phyloP scores from a whole-genome alignment of 331 rosid species.

The Rhamnella rubrinervis region DNA sequence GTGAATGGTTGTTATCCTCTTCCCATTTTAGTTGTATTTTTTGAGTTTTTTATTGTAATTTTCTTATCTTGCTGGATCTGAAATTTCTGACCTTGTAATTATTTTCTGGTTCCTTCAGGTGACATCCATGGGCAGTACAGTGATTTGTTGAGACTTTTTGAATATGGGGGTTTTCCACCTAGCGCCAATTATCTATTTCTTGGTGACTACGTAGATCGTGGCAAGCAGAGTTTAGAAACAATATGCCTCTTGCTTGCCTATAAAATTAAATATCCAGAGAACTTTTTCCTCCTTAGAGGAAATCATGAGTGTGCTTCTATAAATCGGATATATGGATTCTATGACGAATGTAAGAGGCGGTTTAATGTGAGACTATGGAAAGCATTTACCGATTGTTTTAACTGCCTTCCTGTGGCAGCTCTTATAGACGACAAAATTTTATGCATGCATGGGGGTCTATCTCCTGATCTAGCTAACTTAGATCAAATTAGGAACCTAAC shows the following conservation, averaged over 20 bases:
- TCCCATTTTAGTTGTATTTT: neutral
- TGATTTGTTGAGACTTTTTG: conserved; percentile 90
- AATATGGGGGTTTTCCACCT: conserved; percentile 97
- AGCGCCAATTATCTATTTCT: conserved; percentile 81
- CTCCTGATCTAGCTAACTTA: conserved; percentile 81
- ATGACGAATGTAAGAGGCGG: conserved; percentile 95
- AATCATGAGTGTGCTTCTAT: conserved; percentile 97
- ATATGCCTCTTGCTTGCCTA: conserved; percentile 94
- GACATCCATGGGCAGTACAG: conserved; percentile 97
- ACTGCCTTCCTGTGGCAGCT: conserved; percentile 98
- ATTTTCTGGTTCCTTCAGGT: conserved; percentile 51
- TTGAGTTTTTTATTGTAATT: neutral
- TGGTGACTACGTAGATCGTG: conserved; percentile 97
- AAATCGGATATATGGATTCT: conserved; percentile 93
- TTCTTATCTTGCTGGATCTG: neutral
- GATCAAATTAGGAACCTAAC: conserved; percentile 78
- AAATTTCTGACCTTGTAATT: conserved; percentile 14
- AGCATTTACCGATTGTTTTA: conserved; percentile 84
- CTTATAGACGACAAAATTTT: conserved; percentile 88
- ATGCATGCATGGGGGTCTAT: conserved; percentile 99
- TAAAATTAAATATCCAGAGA: conserved; percentile 88
- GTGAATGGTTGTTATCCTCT: neutral
- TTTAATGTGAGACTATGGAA: conserved; percentile 98
- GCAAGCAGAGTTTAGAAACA: conserved; percentile 96
- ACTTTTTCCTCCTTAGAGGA: conserved; percentile 93